Conservation (phyloP, 129 eudicot species). For the Smallanthus sonchifolius region DNA sequence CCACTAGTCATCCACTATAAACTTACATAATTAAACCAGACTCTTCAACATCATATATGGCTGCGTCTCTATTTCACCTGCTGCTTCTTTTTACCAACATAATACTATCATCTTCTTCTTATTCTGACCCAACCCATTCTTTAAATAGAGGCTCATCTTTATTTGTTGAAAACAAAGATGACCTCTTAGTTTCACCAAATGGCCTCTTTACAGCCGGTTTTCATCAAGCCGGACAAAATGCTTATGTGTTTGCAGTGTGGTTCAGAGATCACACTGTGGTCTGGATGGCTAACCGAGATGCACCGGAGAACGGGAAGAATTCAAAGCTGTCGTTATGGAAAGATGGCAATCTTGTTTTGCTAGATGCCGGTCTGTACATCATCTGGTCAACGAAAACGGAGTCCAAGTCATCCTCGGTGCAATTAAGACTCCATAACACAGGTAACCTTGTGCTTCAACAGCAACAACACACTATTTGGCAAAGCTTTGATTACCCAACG, state of each 20-base stretch:
- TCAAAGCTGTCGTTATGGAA: slow-evolving; percentile 19
- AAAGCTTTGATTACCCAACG: slow-evolving; percentile 49
- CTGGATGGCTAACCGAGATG: slow-evolving; percentile 55
- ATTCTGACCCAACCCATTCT: background rate
- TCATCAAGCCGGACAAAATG: slow-evolving; percentile 34
- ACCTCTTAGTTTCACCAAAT: slow-evolving; percentile 22
- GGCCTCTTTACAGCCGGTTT: slow-evolving; percentile 40
- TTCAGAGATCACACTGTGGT: slow-evolving; percentile 23
- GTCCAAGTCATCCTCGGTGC: background rate
- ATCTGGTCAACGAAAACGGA: slow-evolving; percentile 32
- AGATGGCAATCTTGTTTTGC: slow-evolving; percentile 40
- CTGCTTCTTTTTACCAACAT: background rate
- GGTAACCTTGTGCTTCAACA: slow-evolving; percentile 44
- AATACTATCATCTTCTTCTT: background rate
- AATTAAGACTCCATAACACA: slow-evolving; percentile 10
- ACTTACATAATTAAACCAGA: background rate
- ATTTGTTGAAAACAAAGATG: slow-evolving; percentile 3
- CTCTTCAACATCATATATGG: background rate
- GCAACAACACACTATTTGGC: slow-evolving; percentile 26
- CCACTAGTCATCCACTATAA: background rate
- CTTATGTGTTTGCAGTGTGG: slow-evolving; percentile 45
- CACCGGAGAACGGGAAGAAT: slow-evolving; percentile 38
- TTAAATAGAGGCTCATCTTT: slow-evolving; percentile 25
- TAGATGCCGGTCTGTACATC: slow-evolving; percentile 24
- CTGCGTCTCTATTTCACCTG: background rate